These are phyloP conservation scores for Umbelopsis sp. DNA, from an alignment of 192 early-diverging fungal genomes.

Conservation along the genomic window DNA sequence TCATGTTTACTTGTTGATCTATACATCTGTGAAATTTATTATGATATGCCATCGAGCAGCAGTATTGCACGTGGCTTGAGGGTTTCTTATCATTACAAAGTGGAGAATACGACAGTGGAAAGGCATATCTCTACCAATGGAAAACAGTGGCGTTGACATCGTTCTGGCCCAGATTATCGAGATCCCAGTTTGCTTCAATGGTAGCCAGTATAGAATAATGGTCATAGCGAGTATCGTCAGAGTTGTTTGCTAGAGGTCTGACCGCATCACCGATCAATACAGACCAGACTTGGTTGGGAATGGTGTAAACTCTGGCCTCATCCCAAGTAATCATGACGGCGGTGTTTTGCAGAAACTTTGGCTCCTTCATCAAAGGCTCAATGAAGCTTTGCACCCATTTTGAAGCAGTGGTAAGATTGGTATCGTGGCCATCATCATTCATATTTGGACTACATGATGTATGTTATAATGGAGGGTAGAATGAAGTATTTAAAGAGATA, in stretches of 20 bases:
- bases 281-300: slow-evolving; percentile 15
- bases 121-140: slow-evolving; percentile 22
- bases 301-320: slow-evolving; percentile 12
- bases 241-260: neutral
- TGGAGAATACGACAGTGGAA: too few relatives aligned
- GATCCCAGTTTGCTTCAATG: slow-evolving; percentile 50
- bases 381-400: slow-evolving; percentile 21
- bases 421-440: slow-evolving; percentile 24
- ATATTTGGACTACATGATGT: slow-evolving; percentile 10
- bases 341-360: slow-evolving; percentile 11
- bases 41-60: too few relatives aligned
- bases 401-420: neutral
- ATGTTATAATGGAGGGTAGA: neutral
- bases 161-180: slow-evolving; percentile 44
- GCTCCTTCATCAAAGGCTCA: neutral
- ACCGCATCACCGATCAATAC: slow-evolving; percentile 17
- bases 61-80: too few relatives aligned
- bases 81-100: too few relatives aligned
- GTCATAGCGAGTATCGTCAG: slow-evolving; percentile 48
- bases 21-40: too few relatives aligned
- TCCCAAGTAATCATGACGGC: slow-evolving; percentile 21
- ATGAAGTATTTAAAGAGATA: neutral
- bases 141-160: slow-evolving; percentile 45
- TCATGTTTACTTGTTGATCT: too few relatives aligned
- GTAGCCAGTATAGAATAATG: slow-evolving; percentile 55